These are phyloP conservation scores for Boletus subparvulus DNA, from an alignment of 768 basidiomycete genomes.

Conservation along the genomic window DNA sequence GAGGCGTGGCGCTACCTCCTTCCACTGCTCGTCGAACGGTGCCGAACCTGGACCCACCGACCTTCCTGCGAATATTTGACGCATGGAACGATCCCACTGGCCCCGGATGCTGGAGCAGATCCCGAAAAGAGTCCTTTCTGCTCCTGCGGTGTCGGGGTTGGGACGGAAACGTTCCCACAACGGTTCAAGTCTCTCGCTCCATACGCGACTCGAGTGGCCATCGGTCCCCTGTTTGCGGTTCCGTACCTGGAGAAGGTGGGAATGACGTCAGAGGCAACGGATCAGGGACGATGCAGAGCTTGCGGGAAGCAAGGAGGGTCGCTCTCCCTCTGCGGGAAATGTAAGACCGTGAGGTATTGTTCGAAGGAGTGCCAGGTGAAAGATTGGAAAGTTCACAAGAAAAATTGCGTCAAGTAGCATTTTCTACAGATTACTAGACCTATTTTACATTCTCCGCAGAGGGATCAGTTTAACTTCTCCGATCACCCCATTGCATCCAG, in stretches of 20 bases:
- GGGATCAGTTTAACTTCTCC: too few relatives aligned
- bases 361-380: constrained; percentile 44
- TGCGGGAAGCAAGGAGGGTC: constrained; percentile 22
- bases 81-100: constrained; percentile 37
- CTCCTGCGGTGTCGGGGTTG: constrained; percentile 52
- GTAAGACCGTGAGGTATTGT: constrained; percentile 44
- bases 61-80: constrained; percentile 47
- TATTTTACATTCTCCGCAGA: not conserved
- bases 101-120: constrained; percentile 30
- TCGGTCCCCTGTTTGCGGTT: constrained; percentile 54
- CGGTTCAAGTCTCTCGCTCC: constrained; percentile 43
- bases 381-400: constrained; percentile 50
- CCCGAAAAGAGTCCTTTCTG: constrained; percentile 46
- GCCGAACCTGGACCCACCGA: constrained; percentile 51
- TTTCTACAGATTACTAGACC: too few relatives aligned
- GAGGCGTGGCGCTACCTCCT: constrained; percentile 51
- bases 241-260: constrained; percentile 46
- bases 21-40: constrained; percentile 51
- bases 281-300: constrained; percentile 12
- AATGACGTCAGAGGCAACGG: not conserved
- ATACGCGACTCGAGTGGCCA: constrained; percentile 48
- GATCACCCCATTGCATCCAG: too few relatives aligned
- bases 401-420: constrained; percentile 23
- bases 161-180: constrained; percentile 37
- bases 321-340: constrained; percentile 36